A percentile compares a stretch with the other conserved stretches of the same genome.
Evolutionary conservation across 108 stramenopile species (phyloP).

Genomic region (Fragilaria radians): DNA sequence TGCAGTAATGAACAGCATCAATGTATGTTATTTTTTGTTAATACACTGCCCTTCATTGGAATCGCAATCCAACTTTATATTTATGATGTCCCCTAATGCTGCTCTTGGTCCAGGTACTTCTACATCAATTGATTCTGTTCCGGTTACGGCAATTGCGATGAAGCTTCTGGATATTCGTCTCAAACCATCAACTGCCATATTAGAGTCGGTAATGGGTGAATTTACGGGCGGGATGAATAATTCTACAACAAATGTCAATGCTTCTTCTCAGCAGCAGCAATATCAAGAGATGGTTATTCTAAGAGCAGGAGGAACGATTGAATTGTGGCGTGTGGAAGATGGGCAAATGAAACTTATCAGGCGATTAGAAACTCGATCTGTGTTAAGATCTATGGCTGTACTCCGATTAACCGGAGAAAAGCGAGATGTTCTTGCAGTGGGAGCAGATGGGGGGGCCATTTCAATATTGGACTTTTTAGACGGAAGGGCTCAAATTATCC

Average conservation of each 20-base stretch:
- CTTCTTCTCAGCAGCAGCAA: constrained; percentile 19
- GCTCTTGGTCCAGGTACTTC: no score
- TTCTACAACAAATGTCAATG: no score
- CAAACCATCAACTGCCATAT: constrained; percentile 56
- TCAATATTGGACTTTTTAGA: constrained; percentile 75
- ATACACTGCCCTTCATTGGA: no score
- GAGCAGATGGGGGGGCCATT: constrained; percentile 85
- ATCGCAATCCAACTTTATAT: no score
- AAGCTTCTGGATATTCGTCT: constrained; percentile 71
- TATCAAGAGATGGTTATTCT: constrained; percentile 61
- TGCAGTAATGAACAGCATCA: no score
- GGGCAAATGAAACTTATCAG: constrained; percentile 55
- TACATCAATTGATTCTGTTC: constrained; percentile 10
- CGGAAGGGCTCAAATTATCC: constrained; percentile 15
- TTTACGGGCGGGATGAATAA: no score
- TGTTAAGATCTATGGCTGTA: constrained; percentile 57
- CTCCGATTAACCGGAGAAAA: constrained; percentile 80
- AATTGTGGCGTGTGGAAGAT: constrained; percentile 55
- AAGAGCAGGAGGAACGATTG: constrained; percentile 66
- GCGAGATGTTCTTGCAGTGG: constrained; percentile 87
- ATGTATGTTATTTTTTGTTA: no score
- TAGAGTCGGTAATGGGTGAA: constrained; percentile 54
- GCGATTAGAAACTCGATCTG: constrained; percentile 63
- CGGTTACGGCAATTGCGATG: constrained; percentile 43
- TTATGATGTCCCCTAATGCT: no score